These are phyloP conservation scores for Candida krabiensis DNA, from an alignment of 805 yeast genomes.

Conservation along the genomic window DNA sequence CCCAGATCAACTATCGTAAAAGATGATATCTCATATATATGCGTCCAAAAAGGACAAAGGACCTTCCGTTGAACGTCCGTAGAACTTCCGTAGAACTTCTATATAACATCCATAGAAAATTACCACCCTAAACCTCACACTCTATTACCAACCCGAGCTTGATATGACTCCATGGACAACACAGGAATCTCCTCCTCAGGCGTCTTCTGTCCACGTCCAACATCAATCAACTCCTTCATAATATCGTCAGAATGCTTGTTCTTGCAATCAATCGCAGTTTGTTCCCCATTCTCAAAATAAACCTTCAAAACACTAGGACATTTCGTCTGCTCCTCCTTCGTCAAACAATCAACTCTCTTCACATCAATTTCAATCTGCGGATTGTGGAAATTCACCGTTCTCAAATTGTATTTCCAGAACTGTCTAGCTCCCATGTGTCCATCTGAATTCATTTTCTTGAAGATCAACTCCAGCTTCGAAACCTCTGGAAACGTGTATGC, in stretches of 20 bases:
- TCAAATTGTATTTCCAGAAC: conserved; percentile 75
- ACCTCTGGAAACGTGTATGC: conserved; percentile 39
- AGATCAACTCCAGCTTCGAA: conserved; percentile 48
- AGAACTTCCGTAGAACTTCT: too few species aligned
- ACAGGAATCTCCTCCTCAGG: conserved; percentile 45
- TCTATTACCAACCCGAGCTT: conserved; percentile 7
- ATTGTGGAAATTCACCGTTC: conserved; percentile 80
- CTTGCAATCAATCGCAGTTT: conserved; percentile 52
- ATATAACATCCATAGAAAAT: too few species aligned
- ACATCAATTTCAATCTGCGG: conserved; percentile 66
- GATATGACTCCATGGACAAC: conserved; percentile 9
- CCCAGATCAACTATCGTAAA: too few species aligned
- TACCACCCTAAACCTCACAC: too few species aligned
- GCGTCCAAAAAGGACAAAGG: too few species aligned
- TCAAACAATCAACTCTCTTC: conserved; percentile 46
- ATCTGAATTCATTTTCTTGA: conserved; percentile 46
- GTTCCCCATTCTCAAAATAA: conserved; percentile 37
- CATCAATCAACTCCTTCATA: conserved; percentile 51
- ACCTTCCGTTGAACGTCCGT: too few species aligned
- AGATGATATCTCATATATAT: too few species aligned
- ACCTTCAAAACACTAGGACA: conserved; percentile 49
- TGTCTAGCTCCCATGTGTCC: conserved; percentile 70
- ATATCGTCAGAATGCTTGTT: conserved; percentile 51
- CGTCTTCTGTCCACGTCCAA: conserved; percentile 53
- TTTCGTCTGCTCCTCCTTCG: conserved; percentile 41